Conservation (phyloP, 768 basidiomycete species). For the Rhodocollybia butyracea region DNA sequence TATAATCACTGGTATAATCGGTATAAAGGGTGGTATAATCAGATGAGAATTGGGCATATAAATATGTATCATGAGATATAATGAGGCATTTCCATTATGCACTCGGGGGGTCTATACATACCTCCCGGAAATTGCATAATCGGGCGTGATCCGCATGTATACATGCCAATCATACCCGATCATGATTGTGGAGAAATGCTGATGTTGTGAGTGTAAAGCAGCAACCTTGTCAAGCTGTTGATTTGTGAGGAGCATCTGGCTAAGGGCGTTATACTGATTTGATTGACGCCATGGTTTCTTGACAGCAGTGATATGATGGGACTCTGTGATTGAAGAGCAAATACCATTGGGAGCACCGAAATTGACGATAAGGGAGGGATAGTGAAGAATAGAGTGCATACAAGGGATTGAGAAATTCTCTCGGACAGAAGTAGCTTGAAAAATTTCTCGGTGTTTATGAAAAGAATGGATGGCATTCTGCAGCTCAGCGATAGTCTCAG, state of each 20-base stretch:
- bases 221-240: slow-evolving; percentile 10
- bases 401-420: slow-evolving; percentile 11
- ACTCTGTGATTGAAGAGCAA: slow-evolving; percentile 17
- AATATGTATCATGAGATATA: no score
- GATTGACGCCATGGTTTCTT: slow-evolving; percentile 16
- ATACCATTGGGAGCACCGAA: slow-evolving; percentile 20
- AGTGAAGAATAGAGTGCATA: slow-evolving; percentile 19
- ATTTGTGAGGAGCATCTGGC: slow-evolving; percentile 12
- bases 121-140: no score
- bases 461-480: slow-evolving; percentile 10
- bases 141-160: no score
- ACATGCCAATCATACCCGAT: no score
- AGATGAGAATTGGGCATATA: no score
- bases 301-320: slow-evolving; percentile 13
- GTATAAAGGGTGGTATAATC: no score
- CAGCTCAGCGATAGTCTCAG: slow-evolving; percentile 7
- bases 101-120: no score
- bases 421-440: slow-evolving; percentile 4
- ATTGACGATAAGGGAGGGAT: slow-evolving; percentile 8
- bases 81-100: no score
- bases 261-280: slow-evolving; percentile 9
- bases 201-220: no score
- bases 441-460: slow-evolving; percentile 13
- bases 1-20: no score
- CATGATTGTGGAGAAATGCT: no score